Base-by-base conservation (phyloP, 75 land plant genomes). In the Cupressus sempervirens region DNA sequence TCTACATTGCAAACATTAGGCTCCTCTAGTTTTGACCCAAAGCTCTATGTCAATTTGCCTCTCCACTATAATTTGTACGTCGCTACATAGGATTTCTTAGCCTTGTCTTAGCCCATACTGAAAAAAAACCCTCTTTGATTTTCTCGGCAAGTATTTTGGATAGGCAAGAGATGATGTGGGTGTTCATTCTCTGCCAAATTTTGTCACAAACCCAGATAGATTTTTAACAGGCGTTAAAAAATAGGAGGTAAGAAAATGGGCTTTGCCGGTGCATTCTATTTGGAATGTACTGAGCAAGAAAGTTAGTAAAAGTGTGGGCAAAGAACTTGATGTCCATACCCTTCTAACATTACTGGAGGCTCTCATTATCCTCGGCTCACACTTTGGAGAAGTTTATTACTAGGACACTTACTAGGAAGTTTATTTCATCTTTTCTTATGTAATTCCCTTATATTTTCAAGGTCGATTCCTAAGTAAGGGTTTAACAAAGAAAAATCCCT, bases 401-500 rank as follows among this genome's bases (percentile, higher is more conserved):
- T 97, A 98, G 99, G 99, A 97, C 86, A 96, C 93, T 82, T 97
- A 96, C 82, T 97, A 98, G 99, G n/a, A n/a, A n/a, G n/a, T n/a
- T n/a, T n/a, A n/a, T n/a, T n/a, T n/a, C n/a, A n/a, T n/a, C n/a
- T n/a, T n/a, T n/a, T n/a, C n/a, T n/a, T n/a, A n/a, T n/a, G n/a
- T n/a, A n/a, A n/a, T n/a, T n/a, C n/a, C n/a, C n/a, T n/a, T n/a
- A n/a, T n/a, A n/a, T n/a, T n/a, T n/a, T n/a, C n/a, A n/a, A n/a
- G n/a, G n/a, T n/a, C n/a, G n/a, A n/a, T n/a, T n/a, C n/a, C n/a
- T n/a, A n/a, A n/a, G n/a, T n/a, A n/a, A n/a, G n/a, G n/a, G n/a
- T n/a, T n/a, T n/a, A n/a, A n/a, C n/a, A n/a, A n/a, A n/a, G n/a
- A n/a, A n/a, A n/a, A n/a, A n/a, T n/a, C n/a, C n/a, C n/a, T n/a